Evolutionary conservation across 73 alveolate genomes (phyloP).

Genomic region (Tetrahymena elliotti): DNA sequence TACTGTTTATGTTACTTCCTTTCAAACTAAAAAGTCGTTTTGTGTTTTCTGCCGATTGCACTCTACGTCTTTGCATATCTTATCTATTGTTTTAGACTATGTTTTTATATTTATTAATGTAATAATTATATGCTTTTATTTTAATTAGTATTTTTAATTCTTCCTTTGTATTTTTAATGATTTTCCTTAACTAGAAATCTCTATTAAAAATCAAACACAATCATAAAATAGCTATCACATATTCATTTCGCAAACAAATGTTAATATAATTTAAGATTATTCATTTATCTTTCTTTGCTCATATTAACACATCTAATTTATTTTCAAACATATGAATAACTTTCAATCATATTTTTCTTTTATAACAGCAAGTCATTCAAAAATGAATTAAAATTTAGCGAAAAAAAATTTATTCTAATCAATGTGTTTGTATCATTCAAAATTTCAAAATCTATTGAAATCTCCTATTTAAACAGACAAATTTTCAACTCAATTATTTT

Average conservation of each 20-base stretch:
- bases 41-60: background rate
- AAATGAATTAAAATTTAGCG: background rate
- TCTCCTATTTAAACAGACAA: background rate
- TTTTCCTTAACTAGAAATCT: no score
- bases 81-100: background rate
- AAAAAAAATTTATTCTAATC: background rate
- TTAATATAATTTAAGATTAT: no score
- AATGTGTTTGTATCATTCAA: background rate
- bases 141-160: background rate
- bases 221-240: background rate
- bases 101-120: background rate
- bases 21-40: background rate
- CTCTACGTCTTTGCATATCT: background rate
- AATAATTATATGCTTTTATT: background rate
- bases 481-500: background rate
- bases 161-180: background rate
- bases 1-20: background rate
- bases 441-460: background rate
- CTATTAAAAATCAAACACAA: background rate
- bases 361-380: background rate
- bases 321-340: background rate
- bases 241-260: background rate
- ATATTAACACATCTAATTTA: no score
- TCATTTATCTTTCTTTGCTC: background rate
- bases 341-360: background rate